Base-by-base conservation (phyloP, 148 eudicot genomes). In the Rhododendron simsii region DNA sequence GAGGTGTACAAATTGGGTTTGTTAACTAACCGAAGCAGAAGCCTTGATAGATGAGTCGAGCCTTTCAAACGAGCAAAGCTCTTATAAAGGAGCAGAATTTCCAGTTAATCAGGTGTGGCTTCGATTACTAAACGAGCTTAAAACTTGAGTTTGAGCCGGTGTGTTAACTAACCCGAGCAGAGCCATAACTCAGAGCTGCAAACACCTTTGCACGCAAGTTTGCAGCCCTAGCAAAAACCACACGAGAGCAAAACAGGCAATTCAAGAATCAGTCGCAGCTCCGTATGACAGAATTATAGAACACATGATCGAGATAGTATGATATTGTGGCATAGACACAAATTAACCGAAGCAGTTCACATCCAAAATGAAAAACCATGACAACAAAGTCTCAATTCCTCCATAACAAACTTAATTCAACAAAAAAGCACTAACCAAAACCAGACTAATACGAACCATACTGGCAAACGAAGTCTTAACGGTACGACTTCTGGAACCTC, bases 401-500 rank as follows among this genome's bases (percentile, higher is more conserved):
- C 80, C 87, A 57, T 14, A 80, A 85, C 37, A 26, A 69, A 71
- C 84, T 71, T 80, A 51, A 5, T 57, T 63, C 23, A 4, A 0
- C 82, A 73, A 81, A 33, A 37, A 9, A 15, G 20, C 11, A 47
- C 50, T 47, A 47, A 50, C 14, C 61, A 53, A 21, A 74, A 86
- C 41, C 85, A 55, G 65, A 30, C 37, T 18, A 1, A 33, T 80
- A 37, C n/a, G 0, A 7, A 81, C 0, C 21, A 11, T 14, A 39
- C 61, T 5, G n/a, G 65, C 65, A 7, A 55, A 59, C 10, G 26
- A 59, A 59, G 45, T 47, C 16, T 74, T 63, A 91, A 91, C 93
- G 93, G 89, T 91, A 91, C 0, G 91, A 90, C 81, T 91, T 91
- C 91, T 91, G 93, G 90, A 91, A 91, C 87, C 93, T 91, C 7